These are phyloP conservation scores for Triglochin maritima DNA, from an alignment of 106 monocot species.

Conservation along the genomic window DNA sequence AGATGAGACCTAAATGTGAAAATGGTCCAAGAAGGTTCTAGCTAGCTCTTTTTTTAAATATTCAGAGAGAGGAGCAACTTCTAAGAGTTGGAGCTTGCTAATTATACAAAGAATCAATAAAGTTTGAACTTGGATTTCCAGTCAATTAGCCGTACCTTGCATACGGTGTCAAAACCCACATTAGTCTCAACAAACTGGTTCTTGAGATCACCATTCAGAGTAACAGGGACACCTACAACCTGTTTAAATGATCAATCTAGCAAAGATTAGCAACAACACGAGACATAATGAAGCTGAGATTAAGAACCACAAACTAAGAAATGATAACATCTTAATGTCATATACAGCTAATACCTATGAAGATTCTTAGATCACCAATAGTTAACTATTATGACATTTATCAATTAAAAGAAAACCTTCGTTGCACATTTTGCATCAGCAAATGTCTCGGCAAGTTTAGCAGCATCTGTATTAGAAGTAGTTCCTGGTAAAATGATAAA, in stretches of 20 bases:
- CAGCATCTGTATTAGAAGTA: constrained; percentile 89
- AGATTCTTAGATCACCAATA: too few relatives aligned
- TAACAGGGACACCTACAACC: constrained; percentile 41
- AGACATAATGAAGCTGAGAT: too few relatives aligned
- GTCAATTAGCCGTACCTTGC: constrained; percentile 21
- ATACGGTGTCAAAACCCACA: constrained; percentile 42
- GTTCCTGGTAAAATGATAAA: constrained; percentile 30
- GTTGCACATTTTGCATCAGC: constrained; percentile 55
- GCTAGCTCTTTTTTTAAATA: too few relatives aligned
- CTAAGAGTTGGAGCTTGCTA: too few relatives aligned
- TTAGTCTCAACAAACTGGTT: constrained; percentile 2
- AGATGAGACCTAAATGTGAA: too few relatives aligned
- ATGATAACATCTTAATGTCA: neutral
- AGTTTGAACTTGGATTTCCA: neutral
- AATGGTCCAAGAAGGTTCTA: too few relatives aligned
- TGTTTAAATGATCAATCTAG: constrained; percentile 4
- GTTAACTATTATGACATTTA: too few relatives aligned
- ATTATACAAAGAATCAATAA: too few relatives aligned
- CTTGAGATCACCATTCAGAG: constrained; percentile 33
- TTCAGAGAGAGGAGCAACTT: too few relatives aligned
- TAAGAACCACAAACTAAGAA: neutral
- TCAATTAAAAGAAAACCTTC: constrained; percentile 30
- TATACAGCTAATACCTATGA: too few relatives aligned
- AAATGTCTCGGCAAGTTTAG: constrained; percentile 87
- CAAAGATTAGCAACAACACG: too few relatives aligned